phyloP scores from a whole-genome alignment of 495 filamentous ascomycete genomes.

The Xylaria cubensis region DNA sequence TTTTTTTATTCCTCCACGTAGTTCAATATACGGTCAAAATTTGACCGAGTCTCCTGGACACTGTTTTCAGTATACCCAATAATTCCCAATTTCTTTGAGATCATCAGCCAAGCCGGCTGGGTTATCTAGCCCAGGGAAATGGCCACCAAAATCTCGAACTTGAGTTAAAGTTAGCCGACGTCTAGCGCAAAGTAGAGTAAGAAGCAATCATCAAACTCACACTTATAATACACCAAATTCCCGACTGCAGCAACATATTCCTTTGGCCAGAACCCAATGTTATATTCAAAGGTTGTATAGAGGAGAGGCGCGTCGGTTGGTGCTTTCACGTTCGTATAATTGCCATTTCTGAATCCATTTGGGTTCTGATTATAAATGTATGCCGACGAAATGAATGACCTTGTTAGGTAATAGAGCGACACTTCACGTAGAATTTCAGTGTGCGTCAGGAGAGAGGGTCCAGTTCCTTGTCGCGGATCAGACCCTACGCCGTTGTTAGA shows the following conservation, averaged over 20 bases:
- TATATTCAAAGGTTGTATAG: constrained; percentile 33
- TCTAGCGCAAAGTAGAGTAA: neutral
- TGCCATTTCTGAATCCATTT: constrained; percentile 16
- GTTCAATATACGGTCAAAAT: neutral
- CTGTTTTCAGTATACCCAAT: neutral
- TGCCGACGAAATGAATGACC: constrained; percentile 30
- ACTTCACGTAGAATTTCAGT: constrained; percentile 38
- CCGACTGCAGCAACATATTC: constrained; percentile 31
- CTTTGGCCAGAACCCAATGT: constrained; percentile 32
- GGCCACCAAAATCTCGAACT: constrained; percentile 38
- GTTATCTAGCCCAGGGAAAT: constrained; percentile 38
- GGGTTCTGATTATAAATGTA: constrained; percentile 34
- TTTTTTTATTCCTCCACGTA: neutral
- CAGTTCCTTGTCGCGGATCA: constrained; percentile 29
- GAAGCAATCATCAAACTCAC: constrained; percentile 25
- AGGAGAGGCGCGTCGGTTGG: constrained; percentile 30
- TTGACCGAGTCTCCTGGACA: neutral
- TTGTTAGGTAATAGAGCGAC: constrained; percentile 45
- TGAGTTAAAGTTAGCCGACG: neutral
- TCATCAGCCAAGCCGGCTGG: constrained; percentile 31
- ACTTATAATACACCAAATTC: constrained; percentile 37
- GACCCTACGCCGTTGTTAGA: constrained; percentile 12
- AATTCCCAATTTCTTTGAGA: constrained; percentile 25
- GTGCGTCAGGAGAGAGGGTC: constrained; percentile 28
- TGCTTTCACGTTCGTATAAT: constrained; percentile 23